Conservation (phyloP, 805 yeast species). For the Kluyveromyces nonfermentans region DNA sequence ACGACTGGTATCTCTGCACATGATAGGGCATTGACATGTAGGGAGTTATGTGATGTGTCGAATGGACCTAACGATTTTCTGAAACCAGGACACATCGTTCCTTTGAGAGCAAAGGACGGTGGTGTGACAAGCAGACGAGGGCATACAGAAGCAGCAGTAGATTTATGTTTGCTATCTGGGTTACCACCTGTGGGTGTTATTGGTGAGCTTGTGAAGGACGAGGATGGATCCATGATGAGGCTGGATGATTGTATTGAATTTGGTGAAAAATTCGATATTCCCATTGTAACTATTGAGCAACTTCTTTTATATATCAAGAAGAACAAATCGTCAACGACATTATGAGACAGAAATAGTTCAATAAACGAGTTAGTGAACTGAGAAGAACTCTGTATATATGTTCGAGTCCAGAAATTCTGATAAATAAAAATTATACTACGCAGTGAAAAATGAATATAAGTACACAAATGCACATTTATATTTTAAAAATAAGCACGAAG, state of each 20-base stretch:
- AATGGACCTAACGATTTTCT: conserved; percentile 58
- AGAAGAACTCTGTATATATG: background rate
- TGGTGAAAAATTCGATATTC: conserved; percentile 49
- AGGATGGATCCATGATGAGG: conserved; percentile 94
- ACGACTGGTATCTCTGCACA: conserved; percentile 96
- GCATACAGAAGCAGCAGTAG: conserved; percentile 96
- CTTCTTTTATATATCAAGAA: conserved; percentile 44
- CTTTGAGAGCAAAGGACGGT: conserved; percentile 83
- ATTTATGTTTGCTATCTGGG: conserved; percentile 68
- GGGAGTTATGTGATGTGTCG: conserved; percentile 47
- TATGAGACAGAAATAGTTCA: background rate
- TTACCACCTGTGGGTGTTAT: conserved; percentile 82
- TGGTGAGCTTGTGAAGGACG: conserved; percentile 87
- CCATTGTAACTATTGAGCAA: conserved; percentile 71
- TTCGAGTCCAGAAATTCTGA: background rate
- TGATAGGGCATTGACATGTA: conserved; percentile 82
- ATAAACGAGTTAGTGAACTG: no score
- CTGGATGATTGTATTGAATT: conserved; percentile 75
- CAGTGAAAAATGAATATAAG: background rate
- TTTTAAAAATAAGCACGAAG: background rate
- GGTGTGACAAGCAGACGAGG: conserved; percentile 78
- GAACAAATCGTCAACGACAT: background rate
- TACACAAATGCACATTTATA: background rate
- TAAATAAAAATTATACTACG: background rate
- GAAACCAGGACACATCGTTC: conserved; percentile 92